phyloP scores from a whole-genome alignment of 768 basidiomycete species.

The Trametes cubensis region DNA sequence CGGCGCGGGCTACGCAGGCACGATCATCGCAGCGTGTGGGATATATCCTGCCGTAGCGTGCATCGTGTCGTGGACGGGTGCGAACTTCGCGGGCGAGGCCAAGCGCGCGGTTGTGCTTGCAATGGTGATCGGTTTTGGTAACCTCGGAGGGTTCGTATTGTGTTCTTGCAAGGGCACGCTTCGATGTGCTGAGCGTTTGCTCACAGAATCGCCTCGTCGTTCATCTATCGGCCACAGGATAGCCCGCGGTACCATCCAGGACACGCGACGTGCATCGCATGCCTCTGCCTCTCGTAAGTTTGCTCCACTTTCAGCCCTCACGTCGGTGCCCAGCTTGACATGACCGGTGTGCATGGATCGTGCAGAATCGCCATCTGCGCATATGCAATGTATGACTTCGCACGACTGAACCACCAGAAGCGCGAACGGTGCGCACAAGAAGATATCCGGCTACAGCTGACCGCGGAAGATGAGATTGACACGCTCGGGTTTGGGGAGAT shows the following conservation, averaged over 20 bases:
- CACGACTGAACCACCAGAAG: constrained; percentile 42
- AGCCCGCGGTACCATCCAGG: constrained; percentile 24
- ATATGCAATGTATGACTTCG: constrained; percentile 54
- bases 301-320: background rate
- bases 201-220: constrained; percentile 45
- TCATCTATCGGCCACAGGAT: constrained; percentile 37
- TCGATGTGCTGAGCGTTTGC: too few species aligned
- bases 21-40: constrained; percentile 53
- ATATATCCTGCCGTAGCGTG: constrained; percentile 54
- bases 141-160: constrained; percentile 47
- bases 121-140: constrained; percentile 56
- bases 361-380: constrained; percentile 44
- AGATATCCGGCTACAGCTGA: constrained; percentile 38
- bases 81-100: constrained; percentile 58
- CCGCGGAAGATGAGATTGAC: constrained; percentile 29
- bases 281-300: constrained; percentile 15
- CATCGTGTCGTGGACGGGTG: constrained; percentile 55
- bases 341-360: background rate
- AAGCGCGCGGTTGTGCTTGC: constrained; percentile 55
- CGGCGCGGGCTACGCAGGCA: constrained; percentile 45
- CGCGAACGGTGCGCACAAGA: constrained; percentile 43
- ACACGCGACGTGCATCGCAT: constrained; percentile 19
- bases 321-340: constrained; percentile 27
- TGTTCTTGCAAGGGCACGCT: too few species aligned
- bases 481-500: constrained; percentile 48